phyloP scores from a whole-genome alignment of 2,329 filamentous ascomycete species.

The Arthrobotrys conoides region DNA sequence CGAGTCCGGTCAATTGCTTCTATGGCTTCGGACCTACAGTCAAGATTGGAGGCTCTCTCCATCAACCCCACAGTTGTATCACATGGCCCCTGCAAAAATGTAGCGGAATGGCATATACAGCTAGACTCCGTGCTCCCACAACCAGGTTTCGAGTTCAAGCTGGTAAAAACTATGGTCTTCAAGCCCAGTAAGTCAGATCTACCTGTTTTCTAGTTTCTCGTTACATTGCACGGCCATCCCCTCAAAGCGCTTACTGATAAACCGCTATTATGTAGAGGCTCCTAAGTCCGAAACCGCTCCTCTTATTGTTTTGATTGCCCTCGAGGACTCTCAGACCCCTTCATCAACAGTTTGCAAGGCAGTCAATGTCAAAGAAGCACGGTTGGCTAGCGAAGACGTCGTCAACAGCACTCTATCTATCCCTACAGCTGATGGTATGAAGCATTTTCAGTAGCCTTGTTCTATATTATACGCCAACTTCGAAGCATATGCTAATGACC shows the following conservation, averaged over 20 bases:
- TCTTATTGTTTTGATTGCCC: constrained; percentile 63
- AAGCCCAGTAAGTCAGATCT: constrained; percentile 63
- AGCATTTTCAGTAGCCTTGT: not conserved
- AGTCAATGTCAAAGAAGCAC: constrained; percentile 63
- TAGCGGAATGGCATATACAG: constrained; percentile 63
- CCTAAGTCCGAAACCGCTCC: constrained; percentile 63
- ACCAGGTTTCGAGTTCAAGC: constrained; percentile 62
- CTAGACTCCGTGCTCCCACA: constrained; percentile 58
- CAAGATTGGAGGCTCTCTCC: constrained; percentile 48
- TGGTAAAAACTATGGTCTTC: constrained; percentile 65
- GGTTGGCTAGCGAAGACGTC: constrained; percentile 62
- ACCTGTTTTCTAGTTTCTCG: not conserved
- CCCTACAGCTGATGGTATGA: constrained; percentile 61
- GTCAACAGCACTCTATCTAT: constrained; percentile 62
- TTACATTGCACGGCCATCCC: not conserved
- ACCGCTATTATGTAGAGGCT: constrained; percentile 60
- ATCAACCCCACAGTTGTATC: constrained; percentile 51
- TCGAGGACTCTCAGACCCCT: constrained; percentile 63
- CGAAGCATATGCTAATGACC: not conserved
- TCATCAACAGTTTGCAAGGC: constrained; percentile 62
- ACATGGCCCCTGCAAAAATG: constrained; percentile 63
- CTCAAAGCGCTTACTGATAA: constrained; percentile 2
- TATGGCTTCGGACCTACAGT: constrained; percentile 53
- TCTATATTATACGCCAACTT: not conserved
- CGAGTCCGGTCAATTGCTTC: constrained; percentile 10